Percentiles rank a stretch among this genome's conserved stretches.
Conservation (phyloP, 352 stramenopile genomes). For the Globisporangium lucens region DNA sequence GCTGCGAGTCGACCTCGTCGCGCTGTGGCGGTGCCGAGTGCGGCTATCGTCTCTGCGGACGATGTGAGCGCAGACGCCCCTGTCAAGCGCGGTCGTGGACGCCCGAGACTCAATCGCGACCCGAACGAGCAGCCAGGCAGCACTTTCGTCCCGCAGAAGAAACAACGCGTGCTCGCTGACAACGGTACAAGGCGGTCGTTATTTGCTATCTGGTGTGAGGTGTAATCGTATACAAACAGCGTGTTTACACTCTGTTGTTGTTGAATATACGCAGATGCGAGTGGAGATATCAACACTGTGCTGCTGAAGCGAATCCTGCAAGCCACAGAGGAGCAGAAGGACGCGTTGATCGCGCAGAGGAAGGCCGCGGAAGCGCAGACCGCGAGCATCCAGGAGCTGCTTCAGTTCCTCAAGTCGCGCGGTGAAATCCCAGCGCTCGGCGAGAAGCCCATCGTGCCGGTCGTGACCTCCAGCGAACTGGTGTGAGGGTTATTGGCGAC, state of each 20-base stretch:
- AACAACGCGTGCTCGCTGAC: background rate
- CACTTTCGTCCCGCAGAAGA: background rate
- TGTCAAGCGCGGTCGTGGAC: background rate
- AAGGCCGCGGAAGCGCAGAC: background rate
- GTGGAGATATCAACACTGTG: slow-evolving; percentile 1
- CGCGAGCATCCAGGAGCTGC: slow-evolving; percentile 2
- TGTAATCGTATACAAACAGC: background rate
- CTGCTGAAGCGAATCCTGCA: background rate
- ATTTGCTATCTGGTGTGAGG: background rate
- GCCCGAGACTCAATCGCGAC: background rate
- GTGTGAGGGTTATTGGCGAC: too few relatives aligned
- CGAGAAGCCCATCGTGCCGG: too few relatives aligned
- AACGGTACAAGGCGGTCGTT: background rate
- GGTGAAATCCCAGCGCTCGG: background rate
- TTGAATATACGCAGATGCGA: background rate
- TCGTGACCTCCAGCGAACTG: too few relatives aligned
- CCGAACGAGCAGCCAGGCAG: background rate
- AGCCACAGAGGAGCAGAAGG: background rate
- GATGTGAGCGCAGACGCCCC: background rate
- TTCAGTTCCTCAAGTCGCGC: background rate
- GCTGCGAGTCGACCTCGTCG: background rate
- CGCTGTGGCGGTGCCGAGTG: background rate
- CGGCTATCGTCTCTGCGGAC: background rate
- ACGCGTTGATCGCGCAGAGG: background rate
- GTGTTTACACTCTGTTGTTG: background rate